Evolutionary conservation across 73 alveolate genomes (phyloP), one percentile per base, ranked within the genome.

Genomic region (Paramecium octaurelia): DNA sequence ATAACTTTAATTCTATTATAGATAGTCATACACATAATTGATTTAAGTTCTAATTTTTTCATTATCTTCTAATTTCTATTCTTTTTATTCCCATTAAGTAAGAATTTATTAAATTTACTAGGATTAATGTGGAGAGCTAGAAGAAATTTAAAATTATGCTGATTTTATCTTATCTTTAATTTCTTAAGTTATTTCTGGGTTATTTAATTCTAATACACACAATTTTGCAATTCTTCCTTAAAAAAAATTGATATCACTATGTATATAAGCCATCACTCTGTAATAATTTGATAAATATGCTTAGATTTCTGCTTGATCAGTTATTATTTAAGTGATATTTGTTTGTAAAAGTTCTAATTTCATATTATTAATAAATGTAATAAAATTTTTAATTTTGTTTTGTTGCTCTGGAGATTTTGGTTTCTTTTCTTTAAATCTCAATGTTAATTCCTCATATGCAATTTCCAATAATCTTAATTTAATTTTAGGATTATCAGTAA

Each of bases 171-270:
- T 73, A n/a, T 36, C 29, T 0, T 1, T 3, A 36, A 36, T 38
- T 35, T 20, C 40, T 38, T 73, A 9, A 3, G 6, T 16, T 38
- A 73, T 14, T 35, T 34, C 57, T 12, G 8, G 18, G 38, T 73
- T 38, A 36, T 73, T 36, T 73, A 73, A 36, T 73, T 73, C 10
- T 35, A 36, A 12, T 36, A 64, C 87, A 73, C 87, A 35, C 3
- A 29, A 18, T 36, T 73, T 31, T 4, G 87, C 87, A 11, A 73
- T 73, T 73, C 38, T 73, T 12, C 60, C 57, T 31, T 35, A 35
- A 36, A 73, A 73, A 38, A 73, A 73, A 20, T 73, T 73, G 18
- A 73, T 73, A 38, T 73, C 87, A 73, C 87, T 29, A 73, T 73
- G 87, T n/a, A 73, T 73, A 35, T 73, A 10, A 8, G 59, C 87